These are phyloP conservation scores for Xylariaceae sp. DNA, from an alignment of 2,329 filamentous ascomycete genomes.

Conservation along the genomic window DNA sequence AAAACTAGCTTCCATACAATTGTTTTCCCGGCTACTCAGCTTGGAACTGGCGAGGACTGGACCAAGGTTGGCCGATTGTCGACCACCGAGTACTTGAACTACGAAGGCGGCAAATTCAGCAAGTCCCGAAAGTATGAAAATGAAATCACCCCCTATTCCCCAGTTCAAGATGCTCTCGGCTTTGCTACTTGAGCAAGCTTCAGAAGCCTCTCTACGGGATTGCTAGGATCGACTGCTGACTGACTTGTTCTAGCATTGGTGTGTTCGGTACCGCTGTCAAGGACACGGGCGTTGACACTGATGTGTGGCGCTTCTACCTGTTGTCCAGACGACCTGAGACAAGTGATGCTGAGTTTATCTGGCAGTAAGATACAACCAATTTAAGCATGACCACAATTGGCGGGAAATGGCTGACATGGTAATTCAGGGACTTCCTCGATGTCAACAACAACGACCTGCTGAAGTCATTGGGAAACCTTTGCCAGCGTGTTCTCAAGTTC, in stretches of 20 bases:
- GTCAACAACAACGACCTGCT: conserved; percentile 86
- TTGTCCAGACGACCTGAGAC: conserved; percentile 80
- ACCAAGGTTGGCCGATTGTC: conserved; percentile 84
- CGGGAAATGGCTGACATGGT: conserved; percentile 24
- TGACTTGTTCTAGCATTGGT: conserved; percentile 7
- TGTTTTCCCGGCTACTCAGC: conserved; percentile 82
- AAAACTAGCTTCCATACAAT: conserved; percentile 66
- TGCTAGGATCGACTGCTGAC: conserved; percentile 1
- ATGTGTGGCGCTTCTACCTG: conserved; percentile 93
- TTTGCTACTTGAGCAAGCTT: not conserved
- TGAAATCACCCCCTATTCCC: not conserved
- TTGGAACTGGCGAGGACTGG: conserved; percentile 81
- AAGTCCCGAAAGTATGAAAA: conserved; percentile 58
- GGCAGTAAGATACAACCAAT: conserved; percentile 43
- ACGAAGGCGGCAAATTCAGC: conserved; percentile 68
- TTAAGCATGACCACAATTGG: conserved; percentile 8
- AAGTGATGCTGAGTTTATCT: conserved; percentile 84
- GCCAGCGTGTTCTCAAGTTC: conserved; percentile 50
- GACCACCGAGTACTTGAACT: conserved; percentile 66
- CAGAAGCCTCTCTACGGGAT: not conserved
- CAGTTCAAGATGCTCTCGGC: not conserved
- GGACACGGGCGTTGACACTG: conserved; percentile 75
- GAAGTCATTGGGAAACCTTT: conserved; percentile 62
- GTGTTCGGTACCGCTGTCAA: conserved; percentile 89
- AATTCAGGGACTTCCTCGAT: conserved; percentile 59